Evolutionary conservation across 768 basidiomycete genomes (phyloP).

Genomic region (Phlebiopsis gigantea): DNA sequence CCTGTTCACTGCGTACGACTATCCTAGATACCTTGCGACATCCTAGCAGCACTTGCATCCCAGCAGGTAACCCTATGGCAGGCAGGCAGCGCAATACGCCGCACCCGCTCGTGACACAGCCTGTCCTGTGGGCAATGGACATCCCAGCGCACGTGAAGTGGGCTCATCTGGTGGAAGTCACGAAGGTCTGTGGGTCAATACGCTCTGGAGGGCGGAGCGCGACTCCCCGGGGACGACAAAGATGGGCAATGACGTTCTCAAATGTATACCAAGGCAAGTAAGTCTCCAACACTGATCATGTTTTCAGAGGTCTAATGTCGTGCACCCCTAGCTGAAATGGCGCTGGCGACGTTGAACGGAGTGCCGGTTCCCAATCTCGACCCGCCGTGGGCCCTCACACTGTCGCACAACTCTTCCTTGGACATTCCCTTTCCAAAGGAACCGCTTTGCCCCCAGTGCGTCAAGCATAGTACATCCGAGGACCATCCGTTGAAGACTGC

Average conservation of each 20-base stretch:
- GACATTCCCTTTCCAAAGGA: background rate
- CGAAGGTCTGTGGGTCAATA: background rate
- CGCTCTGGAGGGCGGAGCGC: background rate
- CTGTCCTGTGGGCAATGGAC: slow-evolving; percentile 2
- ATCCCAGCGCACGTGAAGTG: slow-evolving; percentile 2
- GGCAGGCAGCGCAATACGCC: too few species aligned
- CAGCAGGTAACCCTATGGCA: too few species aligned
- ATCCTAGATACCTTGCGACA: too few species aligned
- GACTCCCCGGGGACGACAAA: background rate
- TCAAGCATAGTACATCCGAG: background rate
- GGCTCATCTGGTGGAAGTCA: background rate
- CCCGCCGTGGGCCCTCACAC: background rate
- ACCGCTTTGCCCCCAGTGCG: background rate
- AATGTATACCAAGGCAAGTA: slow-evolving; percentile 1
- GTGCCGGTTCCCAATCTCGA: background rate
- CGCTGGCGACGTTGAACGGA: slow-evolving; percentile 7
- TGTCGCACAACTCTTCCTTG: slow-evolving; percentile 3
- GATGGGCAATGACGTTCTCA: background rate
- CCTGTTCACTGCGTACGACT: too few species aligned
- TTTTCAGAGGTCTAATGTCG: too few species aligned
- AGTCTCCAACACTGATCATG: too few species aligned
- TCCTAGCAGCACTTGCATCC: too few species aligned
- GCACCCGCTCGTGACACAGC: slow-evolving; percentile 7
- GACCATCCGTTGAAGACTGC: background rate
- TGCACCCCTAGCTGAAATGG: slow-evolving; percentile 6